Percentiles rank a stretch among this genome's conserved stretches.
Evolutionary conservation across 257 asterid genomes (phyloP).

Genomic region (Solanum pimpinellifolium): DNA sequence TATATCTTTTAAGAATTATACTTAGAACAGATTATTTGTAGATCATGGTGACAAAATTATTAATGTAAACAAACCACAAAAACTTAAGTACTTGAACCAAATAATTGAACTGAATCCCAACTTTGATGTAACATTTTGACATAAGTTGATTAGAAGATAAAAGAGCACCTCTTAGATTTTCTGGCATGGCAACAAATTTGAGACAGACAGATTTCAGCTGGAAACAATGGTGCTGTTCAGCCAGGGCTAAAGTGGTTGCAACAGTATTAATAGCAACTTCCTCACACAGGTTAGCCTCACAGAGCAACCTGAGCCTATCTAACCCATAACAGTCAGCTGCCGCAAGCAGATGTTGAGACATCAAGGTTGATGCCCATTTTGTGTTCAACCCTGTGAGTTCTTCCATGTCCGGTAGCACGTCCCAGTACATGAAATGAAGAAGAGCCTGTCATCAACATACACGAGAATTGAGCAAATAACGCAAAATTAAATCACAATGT

Average conservation of each 20-base stretch:
- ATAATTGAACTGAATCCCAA: background rate
- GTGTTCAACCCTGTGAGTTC: constrained; percentile 82
- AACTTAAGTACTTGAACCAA: background rate
- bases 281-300: constrained; percentile 71
- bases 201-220: constrained; percentile 83
- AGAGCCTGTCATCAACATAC: constrained; percentile 46
- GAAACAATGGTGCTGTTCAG: constrained; percentile 94
- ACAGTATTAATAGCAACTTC: constrained; percentile 89
- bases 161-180: constrained; percentile 67
- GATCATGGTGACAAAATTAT: background rate
- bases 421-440: constrained; percentile 88
- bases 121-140: background rate
- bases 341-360: constrained; percentile 93
- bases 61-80: background rate
- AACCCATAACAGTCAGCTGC: constrained; percentile 92
- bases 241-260: constrained; percentile 92
- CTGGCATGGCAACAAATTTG: constrained; percentile 69
- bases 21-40: background rate
- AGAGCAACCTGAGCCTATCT: constrained; percentile 82
- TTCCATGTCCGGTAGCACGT: constrained; percentile 71
- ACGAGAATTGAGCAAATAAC: background rate
- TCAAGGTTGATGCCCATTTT: constrained; percentile 82
- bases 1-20: background rate
- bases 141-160: background rate
- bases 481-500: background rate